Percentiles rank a stretch among this genome's conserved stretches.
phyloP scores from a whole-genome alignment of 768 basidiomycete genomes.

The Kwoniella mangroviensis region DNA sequence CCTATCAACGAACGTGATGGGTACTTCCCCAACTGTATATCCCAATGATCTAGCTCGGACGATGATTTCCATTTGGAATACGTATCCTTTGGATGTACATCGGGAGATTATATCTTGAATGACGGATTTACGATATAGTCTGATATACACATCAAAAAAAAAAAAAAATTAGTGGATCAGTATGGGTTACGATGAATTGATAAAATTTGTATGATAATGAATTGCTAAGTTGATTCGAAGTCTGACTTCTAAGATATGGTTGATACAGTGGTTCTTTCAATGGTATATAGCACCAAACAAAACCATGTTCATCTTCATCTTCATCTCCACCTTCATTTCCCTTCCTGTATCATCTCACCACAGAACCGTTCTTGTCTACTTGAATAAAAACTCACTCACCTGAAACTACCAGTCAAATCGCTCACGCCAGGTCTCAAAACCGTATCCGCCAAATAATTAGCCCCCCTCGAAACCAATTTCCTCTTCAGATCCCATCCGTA shows the following conservation, averaged over 20 bases:
- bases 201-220: too few species aligned
- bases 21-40: conserved; percentile 85
- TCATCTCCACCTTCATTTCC: too few species aligned
- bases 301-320: too few species aligned
- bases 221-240: too few species aligned
- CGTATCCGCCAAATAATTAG: conserved; percentile 87
- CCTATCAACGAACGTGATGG: conserved; percentile 92
- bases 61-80: conserved; percentile 99
- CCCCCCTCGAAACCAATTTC: conserved; percentile 83
- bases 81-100: conserved; percentile 86
- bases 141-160: conserved; percentile 44
- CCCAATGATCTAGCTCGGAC: conserved; percentile 82
- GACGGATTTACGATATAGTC: conserved; percentile 76
- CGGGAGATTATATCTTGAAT: conserved; percentile 81
- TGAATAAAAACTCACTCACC: conserved; percentile 68
- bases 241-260: too few species aligned
- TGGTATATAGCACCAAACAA: too few species aligned
- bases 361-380: too few species aligned
- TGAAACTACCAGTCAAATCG: conserved; percentile 87
- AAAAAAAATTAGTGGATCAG: too few species aligned
- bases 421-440: conserved; percentile 83
- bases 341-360: too few species aligned
- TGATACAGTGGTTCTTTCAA: too few species aligned
- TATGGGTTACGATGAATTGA: too few species aligned
- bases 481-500: conserved; percentile 92